phyloP scores from a whole-genome alignment of 1,284 basidiomycete species.

The Cryptococcus sp. region DNA sequence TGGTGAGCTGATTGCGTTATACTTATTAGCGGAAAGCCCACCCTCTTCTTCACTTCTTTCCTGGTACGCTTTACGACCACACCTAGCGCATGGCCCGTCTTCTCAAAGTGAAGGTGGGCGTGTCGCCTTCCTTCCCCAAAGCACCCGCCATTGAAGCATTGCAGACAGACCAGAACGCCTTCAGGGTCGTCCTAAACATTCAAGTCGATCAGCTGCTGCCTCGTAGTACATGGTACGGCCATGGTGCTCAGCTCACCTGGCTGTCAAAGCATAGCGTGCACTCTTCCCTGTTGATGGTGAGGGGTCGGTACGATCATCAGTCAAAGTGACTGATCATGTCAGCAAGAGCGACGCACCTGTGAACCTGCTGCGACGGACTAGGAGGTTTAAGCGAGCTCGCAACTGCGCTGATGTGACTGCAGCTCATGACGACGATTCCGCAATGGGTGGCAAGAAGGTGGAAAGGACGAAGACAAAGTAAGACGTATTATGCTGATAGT shows the following conservation, averaged over 20 bases:
- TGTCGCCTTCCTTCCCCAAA: conserved; percentile 63
- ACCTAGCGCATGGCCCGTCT: conserved; percentile 73
- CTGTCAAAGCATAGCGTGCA: conserved; percentile 91
- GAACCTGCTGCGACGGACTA: conserved; percentile 45
- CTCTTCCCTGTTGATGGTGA: conserved; percentile 44
- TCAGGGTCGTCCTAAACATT: conserved; percentile 63
- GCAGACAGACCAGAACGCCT: conserved; percentile 87
- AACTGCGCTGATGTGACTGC: conserved; percentile 37
- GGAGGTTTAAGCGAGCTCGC: conserved; percentile 36
- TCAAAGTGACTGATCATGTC: neutral
- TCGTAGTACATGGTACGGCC: conserved; percentile 2
- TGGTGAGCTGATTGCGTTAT: too few species aligned
- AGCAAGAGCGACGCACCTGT: conserved; percentile 39
- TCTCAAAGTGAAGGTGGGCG: conserved; percentile 68
- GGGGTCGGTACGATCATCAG: neutral
- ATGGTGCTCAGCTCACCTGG: conserved; percentile 61
- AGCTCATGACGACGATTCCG: conserved; percentile 25
- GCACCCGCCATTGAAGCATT: conserved; percentile 93
- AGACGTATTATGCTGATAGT: too few species aligned
- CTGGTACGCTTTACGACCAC: conserved; percentile 77
- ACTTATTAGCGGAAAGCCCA: conserved; percentile 52
- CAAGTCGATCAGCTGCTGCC: conserved; percentile 14
- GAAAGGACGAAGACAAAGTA: too few species aligned
- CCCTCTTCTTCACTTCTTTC: conserved; percentile 68
- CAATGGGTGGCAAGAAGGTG: too few species aligned